Conservation (phyloP, 108 stramenopile species). For the Cylindrotheca closterium region DNA sequence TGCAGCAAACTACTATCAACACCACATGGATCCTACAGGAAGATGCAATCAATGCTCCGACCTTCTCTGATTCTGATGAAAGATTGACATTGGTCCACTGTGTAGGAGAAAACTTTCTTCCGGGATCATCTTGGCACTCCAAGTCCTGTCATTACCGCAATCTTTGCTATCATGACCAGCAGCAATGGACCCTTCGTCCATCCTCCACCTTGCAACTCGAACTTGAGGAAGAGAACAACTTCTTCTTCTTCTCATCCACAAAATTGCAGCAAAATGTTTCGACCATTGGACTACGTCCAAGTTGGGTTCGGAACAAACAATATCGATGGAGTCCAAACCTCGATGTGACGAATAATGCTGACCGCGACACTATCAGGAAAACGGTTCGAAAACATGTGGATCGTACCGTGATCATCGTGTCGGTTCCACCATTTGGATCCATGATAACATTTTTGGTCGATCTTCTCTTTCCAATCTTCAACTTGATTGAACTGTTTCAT, state of each 20-base stretch:
- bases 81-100: too few species aligned
- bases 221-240: neutral
- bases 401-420: neutral
- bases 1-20: too few species aligned
- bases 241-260: neutral
- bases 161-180: conserved; percentile 18
- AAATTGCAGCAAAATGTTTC: neutral
- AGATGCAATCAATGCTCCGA: too few species aligned
- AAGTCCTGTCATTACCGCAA: conserved; percentile 41
- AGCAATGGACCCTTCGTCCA: conserved; percentile 7
- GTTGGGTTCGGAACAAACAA: neutral
- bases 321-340: neutral
- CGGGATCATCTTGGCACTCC: conserved; percentile 24
- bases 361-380: neutral
- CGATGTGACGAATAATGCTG: neutral
- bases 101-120: conserved; percentile 30
- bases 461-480: conserved; percentile 13
- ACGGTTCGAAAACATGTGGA: neutral
- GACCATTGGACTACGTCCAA: neutral
- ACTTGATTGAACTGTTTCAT: conserved; percentile 20
- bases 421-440: neutral
- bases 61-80: too few species aligned
- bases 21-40: too few species aligned
- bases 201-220: neutral
- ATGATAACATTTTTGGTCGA: conserved; percentile 4